These are phyloP conservation scores for Aspergillus oerlinghausenensis DNA, from an alignment of 2,329 filamentous ascomycete species.

Conservation along the genomic window DNA sequence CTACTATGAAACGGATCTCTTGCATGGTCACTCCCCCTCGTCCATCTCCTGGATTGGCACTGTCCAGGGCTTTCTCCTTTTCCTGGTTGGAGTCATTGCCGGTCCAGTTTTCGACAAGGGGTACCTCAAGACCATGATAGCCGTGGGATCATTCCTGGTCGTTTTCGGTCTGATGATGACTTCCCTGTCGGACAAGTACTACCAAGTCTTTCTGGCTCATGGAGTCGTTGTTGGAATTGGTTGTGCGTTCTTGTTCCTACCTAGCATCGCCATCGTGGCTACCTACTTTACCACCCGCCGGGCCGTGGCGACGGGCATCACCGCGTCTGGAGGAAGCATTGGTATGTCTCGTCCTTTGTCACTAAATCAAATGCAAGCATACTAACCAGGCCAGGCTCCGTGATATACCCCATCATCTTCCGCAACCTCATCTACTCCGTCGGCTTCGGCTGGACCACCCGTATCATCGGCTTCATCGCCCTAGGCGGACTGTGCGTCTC, in stretches of 20 bases:
- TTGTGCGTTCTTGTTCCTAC: neutral
- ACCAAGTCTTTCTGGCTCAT: neutral
- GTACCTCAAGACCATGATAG: neutral
- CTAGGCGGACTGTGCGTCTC: slow-evolving; percentile 26
- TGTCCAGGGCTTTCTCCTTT: neutral
- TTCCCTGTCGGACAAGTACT: neutral
- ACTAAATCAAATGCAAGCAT: neutral
- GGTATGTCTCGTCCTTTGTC: neutral
- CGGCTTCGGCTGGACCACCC: slow-evolving; percentile 60
- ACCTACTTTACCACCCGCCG: neutral
- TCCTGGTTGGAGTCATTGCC: neutral
- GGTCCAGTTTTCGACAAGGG: neutral
- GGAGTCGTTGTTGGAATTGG: neutral
- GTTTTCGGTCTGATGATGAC: neutral
- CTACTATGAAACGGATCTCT: neutral
- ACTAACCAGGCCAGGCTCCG: neutral
- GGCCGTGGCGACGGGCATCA: neutral
- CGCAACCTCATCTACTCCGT: slow-evolving; percentile 22
- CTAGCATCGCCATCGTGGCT: neutral
- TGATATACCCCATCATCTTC: neutral
- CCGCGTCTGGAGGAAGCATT: neutral
- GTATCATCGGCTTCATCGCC: slow-evolving; percentile 56
- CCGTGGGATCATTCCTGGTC: neutral
- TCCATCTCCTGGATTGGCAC: neutral
- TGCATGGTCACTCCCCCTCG: neutral